These are phyloP conservation scores for Aplosporella prunicola DNA, from an alignment of 2,329 filamentous ascomycete species.

Conservation along the genomic window DNA sequence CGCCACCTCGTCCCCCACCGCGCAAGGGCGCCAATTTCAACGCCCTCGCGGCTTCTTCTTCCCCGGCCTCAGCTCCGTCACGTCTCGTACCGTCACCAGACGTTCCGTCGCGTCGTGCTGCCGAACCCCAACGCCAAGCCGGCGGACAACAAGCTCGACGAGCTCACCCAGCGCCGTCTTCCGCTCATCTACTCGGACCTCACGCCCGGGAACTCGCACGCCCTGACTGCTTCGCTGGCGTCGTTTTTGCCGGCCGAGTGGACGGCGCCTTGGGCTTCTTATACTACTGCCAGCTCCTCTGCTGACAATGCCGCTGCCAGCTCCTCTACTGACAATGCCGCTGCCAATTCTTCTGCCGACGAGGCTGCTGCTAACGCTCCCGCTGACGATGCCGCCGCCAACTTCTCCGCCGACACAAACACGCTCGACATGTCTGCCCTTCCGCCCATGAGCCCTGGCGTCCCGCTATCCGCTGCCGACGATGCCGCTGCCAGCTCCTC, in stretches of 20 bases:
- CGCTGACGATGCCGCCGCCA: conserved; percentile 1
- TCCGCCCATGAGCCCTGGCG: not conserved
- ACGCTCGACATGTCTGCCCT: too few relatives aligned
- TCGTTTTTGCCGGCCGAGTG: conserved; percentile 16
- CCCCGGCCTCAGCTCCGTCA: too few relatives aligned
- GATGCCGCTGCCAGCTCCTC: not conserved
- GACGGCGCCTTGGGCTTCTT: too few relatives aligned
- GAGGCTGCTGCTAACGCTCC: conserved; percentile 1
- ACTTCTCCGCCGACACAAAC: not conserved
- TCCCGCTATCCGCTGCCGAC: conserved; percentile 23
- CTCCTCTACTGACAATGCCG: not conserved
- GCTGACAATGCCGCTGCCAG: not conserved
- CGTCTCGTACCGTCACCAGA: too few relatives aligned
- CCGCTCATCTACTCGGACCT: conserved; percentile 47
- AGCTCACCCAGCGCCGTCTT: conserved; percentile 40
- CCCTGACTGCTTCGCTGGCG: conserved; percentile 45
- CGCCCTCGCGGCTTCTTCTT: too few relatives aligned
- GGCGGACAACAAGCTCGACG: too few relatives aligned
- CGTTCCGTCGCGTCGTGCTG: too few relatives aligned
- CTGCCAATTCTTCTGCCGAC: conserved; percentile 4
- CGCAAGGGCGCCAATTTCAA: too few relatives aligned
- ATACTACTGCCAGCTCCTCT: not conserved
- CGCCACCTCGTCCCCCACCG: too few relatives aligned
- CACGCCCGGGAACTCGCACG: conserved; percentile 52
- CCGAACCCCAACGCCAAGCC: too few relatives aligned